Base-by-base conservation (phyloP, 2,329 filamentous ascomycete species). In the Aureobasidium mangrovei region DNA sequence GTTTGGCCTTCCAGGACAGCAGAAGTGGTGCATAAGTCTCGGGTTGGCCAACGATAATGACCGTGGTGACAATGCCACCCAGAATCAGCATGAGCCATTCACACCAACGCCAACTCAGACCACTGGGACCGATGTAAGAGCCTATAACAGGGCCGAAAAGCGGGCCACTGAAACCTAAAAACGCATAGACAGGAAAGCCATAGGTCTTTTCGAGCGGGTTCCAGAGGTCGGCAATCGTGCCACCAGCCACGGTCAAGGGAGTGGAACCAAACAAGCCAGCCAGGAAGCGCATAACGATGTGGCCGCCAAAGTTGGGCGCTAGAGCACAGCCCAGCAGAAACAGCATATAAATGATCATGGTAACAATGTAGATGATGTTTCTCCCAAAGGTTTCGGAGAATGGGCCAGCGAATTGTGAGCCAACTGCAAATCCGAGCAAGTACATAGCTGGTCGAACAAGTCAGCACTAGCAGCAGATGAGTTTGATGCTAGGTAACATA, bases 11-110 rank as follows among this genome's bases (percentile, higher is more conserved):
- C 63, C 68, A 71, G 33, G 62, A 63, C 1, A 69, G 57, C 4
- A 69, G 57, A 18, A 65, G 61, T 0, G 73, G 74, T 3, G 72
- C 65, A 59, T 76, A 79, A 0, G 76, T 79, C 62, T 79, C 77
- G 2, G 75, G 77, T 4, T 76, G 67, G 57, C 75, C 72, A 3
- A 76, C 57, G 2, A 77, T 41, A 12, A 68, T 63, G 12, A 62
- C 31, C 2, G 45, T 36, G 4, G 66, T 56, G 3, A 68, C 59
- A 7, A 63, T 47, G 4, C 62, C 65, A 18, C 65, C 64, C n/a
- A 66, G 57, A 44, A 66, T 65, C 12, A 68, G 56, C 4, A 65
- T 66, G 24, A 71, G 63, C 71, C 71, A 73, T 44, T 73, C 70
- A 4, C 64, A 62, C 70, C 70, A 73, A 31, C 69, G 56, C 63